Conservation (phyloP, 2,329 filamentous ascomycete species). For the Fusarium keratoplasticum region DNA sequence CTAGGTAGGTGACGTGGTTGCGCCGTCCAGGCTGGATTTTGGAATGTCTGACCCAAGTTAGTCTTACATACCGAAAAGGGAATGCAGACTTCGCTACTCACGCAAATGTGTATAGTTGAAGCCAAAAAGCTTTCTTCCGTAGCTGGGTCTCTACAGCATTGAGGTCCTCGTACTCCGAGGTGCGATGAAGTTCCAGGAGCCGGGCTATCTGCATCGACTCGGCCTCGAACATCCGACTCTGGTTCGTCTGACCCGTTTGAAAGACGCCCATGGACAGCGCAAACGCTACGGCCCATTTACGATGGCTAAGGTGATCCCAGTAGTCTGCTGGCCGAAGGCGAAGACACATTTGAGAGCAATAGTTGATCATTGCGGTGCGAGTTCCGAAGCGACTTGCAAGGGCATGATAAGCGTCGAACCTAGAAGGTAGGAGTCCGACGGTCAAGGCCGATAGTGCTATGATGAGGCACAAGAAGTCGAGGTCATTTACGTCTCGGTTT, state of each 20-base stretch:
- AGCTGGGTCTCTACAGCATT: constrained; percentile 50
- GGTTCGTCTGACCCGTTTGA: constrained; percentile 51
- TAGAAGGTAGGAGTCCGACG: constrained; percentile 42
- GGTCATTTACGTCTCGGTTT: constrained; percentile 38
- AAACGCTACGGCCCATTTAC: constrained; percentile 51
- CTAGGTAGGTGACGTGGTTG: constrained; percentile 44
- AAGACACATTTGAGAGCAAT: constrained; percentile 40
- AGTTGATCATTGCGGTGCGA: constrained; percentile 42
- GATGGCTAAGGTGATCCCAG: constrained; percentile 46
- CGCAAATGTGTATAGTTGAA: constrained; percentile 49
- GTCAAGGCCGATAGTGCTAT: constrained; percentile 42
- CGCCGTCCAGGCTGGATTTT: constrained; percentile 36
- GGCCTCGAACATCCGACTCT: constrained; percentile 50
- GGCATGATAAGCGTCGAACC: constrained; percentile 40
- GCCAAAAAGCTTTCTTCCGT: constrained; percentile 52
- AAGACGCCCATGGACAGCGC: constrained; percentile 48
- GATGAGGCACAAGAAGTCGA: constrained; percentile 41
- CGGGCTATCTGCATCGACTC: constrained; percentile 51
- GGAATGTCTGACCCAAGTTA: constrained; percentile 27
- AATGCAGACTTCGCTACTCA: background rate
- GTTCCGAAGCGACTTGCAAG: constrained; percentile 39
- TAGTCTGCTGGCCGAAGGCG: constrained; percentile 37
- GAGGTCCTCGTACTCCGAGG: constrained; percentile 47
- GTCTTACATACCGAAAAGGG: too few relatives aligned
- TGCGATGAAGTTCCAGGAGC: constrained; percentile 47